Conservation (phyloP, 345 rosid genomes). For the Noccaea caerulescens region DNA sequence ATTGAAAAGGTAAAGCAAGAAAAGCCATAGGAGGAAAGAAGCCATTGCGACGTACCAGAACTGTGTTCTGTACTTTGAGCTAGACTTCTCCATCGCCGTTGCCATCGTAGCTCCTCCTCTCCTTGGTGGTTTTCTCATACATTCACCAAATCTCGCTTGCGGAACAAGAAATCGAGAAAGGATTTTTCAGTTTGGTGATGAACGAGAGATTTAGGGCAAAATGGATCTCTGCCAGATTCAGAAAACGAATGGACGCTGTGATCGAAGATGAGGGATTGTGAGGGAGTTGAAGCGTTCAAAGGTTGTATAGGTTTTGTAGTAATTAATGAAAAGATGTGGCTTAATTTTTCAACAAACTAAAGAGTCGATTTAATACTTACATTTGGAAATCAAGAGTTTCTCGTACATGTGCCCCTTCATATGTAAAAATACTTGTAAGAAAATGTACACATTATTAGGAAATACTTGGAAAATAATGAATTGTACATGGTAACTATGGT, state of each 20-base stretch:
- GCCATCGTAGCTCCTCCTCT: conserved; percentile 45
- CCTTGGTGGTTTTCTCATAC: conserved; percentile 43
- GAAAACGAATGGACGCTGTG: conserved; percentile 29
- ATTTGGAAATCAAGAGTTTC: conserved; percentile 14
- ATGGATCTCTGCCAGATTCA: conserved; percentile 35
- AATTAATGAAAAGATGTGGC: conserved; percentile 17
- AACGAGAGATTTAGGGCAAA: conserved; percentile 12
- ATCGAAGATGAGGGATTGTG: conserved; percentile 29
- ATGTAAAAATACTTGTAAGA: no score
- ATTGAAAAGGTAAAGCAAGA: conserved; percentile 51
- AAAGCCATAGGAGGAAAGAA: conserved; percentile 53
- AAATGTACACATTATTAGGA: no score
- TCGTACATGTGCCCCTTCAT: neutral
- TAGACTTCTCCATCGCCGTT: conserved; percentile 47
- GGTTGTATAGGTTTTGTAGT: conserved; percentile 32
- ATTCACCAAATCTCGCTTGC: conserved; percentile 28
- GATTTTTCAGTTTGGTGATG: conserved; percentile 7
- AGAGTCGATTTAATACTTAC: conserved; percentile 21
- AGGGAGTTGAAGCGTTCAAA: conserved; percentile 46
- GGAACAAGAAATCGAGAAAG: conserved; percentile 13
- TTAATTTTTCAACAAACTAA: conserved; percentile 15
- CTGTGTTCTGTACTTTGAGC: conserved; percentile 47
- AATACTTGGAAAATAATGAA: neutral
- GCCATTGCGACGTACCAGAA: conserved; percentile 58
- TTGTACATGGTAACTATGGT: no score